phyloP scores from a whole-genome alignment of 768 basidiomycete genomes.

The Trametes maxima region DNA sequence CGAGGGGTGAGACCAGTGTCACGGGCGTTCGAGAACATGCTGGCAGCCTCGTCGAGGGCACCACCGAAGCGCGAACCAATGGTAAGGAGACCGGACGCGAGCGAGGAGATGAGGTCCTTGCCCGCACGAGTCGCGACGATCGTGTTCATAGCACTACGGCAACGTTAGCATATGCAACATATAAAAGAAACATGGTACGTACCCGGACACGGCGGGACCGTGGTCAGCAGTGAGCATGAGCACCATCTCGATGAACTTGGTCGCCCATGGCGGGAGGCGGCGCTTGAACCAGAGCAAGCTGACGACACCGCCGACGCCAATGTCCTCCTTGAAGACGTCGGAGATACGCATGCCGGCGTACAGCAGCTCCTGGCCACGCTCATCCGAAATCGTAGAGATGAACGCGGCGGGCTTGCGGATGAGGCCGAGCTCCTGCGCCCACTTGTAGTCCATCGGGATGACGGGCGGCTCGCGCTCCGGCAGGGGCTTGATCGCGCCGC shows the following conservation, averaged over 20 bases:
- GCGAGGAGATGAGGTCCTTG: conserved; percentile 96
- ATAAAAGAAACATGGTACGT: conserved; percentile 6
- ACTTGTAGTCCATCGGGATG: conserved; percentile 99
- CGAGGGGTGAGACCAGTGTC: conserved; percentile 94
- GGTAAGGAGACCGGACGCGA: conserved; percentile 94
- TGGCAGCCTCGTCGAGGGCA: conserved; percentile 95
- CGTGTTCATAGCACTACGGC: conserved; percentile 89
- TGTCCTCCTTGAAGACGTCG: conserved; percentile 97
- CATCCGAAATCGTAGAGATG: conserved; percentile 99
- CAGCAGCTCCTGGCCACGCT: conserved; percentile 96
- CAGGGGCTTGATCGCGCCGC: conserved; percentile 68
- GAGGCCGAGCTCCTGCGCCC: conserved; percentile 97
- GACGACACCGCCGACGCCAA: conserved; percentile 96
- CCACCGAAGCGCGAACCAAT: conserved; percentile 99
- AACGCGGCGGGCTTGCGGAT: conserved; percentile 99
- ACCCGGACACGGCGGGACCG: conserved; percentile 93
- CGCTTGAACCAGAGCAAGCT: conserved; percentile 98
- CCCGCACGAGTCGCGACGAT: conserved; percentile 99
- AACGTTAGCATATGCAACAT: not conserved
- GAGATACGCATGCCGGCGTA: conserved; percentile 99
- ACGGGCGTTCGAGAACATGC: conserved; percentile 92
- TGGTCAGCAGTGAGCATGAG: conserved; percentile 99
- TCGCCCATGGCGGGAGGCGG: conserved; percentile 86
- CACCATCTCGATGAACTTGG: conserved; percentile 99
- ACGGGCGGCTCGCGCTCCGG: conserved; percentile 87